A percentile compares a stretch with the other conserved stretches of the same genome.
These are phyloP conservation scores for Polygonum aviculare DNA, from an alignment of 148 eudicot genomes.

Conservation along the genomic window DNA sequence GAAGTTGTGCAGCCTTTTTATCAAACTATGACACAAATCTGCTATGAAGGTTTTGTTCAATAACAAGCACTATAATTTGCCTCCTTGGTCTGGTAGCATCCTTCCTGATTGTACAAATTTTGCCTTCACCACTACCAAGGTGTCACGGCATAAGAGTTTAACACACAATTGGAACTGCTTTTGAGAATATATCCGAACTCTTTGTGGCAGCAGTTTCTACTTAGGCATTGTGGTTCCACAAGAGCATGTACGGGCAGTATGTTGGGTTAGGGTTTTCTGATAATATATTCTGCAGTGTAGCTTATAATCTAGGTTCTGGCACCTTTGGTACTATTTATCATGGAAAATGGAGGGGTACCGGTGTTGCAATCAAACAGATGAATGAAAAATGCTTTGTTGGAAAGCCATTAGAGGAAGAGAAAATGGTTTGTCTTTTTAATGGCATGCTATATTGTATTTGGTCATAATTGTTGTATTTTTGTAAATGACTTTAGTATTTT, in stretches of 20 bases:
- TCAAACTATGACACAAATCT: constrained; percentile 59
- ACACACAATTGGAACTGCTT: too few species aligned
- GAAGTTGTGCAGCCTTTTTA: constrained; percentile 85
- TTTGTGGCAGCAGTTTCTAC: too few species aligned
- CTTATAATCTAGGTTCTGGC: constrained; percentile 96
- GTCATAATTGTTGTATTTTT: constrained; percentile 1
- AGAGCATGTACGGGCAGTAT: too few species aligned
- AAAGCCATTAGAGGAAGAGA: constrained; percentile 74
- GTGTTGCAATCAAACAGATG: constrained; percentile 85
- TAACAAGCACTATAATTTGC: constrained; percentile 72
- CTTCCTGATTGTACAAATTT: constrained; percentile 89
- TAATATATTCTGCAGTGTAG: too few species aligned
- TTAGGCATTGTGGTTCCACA: too few species aligned
- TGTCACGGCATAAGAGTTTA: too few species aligned
- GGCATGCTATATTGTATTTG: not conserved
- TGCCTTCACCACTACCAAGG: constrained; percentile 90
- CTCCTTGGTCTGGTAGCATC: constrained; percentile 99
- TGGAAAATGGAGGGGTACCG: constrained; percentile 96
- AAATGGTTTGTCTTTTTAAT: constrained; percentile 37
- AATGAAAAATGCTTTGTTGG: constrained; percentile 82
- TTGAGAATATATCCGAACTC: too few species aligned
- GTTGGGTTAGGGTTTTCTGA: too few species aligned
- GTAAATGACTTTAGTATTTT: not conserved
- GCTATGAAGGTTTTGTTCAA: constrained; percentile 63
- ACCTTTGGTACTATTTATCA: constrained; percentile 92